Base-by-base conservation (phyloP, 805 yeast species). In the Schizosaccharomyces lindneri region DNA sequence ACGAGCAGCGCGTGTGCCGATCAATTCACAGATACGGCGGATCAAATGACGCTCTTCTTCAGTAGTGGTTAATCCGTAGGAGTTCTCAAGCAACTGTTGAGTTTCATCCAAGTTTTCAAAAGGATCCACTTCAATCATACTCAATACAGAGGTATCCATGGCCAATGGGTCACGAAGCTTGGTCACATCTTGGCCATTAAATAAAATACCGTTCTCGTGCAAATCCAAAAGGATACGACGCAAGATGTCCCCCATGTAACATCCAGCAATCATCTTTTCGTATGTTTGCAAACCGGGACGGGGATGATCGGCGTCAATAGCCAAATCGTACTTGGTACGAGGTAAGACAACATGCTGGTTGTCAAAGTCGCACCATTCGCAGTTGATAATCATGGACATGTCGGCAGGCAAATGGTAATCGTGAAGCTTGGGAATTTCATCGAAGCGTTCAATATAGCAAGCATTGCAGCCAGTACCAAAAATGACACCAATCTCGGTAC, bases 301-400 rank as follows among this genome's bases (percentile, higher is more conserved):
- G 68, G 97, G 97, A 51, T 95, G 84, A 69, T 85, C 84, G 36
- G 73, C 76, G 73, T 90, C 97, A 66, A 90, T 83, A 66, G 75
- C 77, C 62, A 82, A 70, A 73, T 90, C 98, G 72, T 81, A 90
- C 72, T 83, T 83, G 66, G 95, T 89, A 75, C 96, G 81, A 70
- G 97, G 97, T 67, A 90, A 78, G 43, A 83, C 79, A 9, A 67
- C 63, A 69, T 84, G 94, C 73, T 87, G 96, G 71, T 87, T 89
- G 73, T 90, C 97, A 71, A 90, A 90, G 5, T 97, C 90, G 69
- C 98, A 97, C 75, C 90, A 90, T 76, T 90, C 98, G 78, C 97
- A 88, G 78, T 90, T 90, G 72, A 90, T 90, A 62, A 96, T 96
- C 95, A 90, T 89, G 65, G 84, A 82, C 55, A 84, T 78, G 60